Base-by-base conservation (phyloP, 73 alveolate species). In the Paramecium sexaurelia region DNA sequence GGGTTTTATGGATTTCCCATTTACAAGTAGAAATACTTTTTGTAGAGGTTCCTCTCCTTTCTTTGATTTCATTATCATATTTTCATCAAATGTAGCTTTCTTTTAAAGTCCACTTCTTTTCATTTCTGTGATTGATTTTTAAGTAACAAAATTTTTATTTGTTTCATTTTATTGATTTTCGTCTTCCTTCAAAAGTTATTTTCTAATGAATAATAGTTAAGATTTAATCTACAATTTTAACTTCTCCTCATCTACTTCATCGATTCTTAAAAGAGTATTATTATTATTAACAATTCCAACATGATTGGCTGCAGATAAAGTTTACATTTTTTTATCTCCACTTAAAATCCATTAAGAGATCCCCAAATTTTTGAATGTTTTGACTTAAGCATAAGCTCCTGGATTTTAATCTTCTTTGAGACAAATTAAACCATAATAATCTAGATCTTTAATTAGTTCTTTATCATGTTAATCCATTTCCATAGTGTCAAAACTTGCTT, bases 201-300 rank as follows among this genome's bases (percentile, higher is more conserved):
- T 78, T 22, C 90, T 78, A 10, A 78, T 78, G 19, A 78, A 78
- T 7, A 78, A 13, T 9, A 78, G 22, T 39, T 39, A 33, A 15
- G 90, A 78, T 78, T 78, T 78, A 39, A 78, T 78, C 41, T 78
- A 40, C 24, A 78, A 78, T 43, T 78, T 78, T 39, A 78, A 78
- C 41, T 33, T 78, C 19, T 78, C 90, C 51, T 78, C 90, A 40
- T 78, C 90, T 26, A 37, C 68, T 39, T 78, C 90, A 43, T 78
- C 90, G 13, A 78, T 22, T 6, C 90, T 78, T 19, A 78, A 19
- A 7, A 78, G 43, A 20, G 73, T 41, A 45, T 78, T 78, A 32
- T 78, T 39, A 13, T 43, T 78, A 78, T 78, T 78, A 11, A 78
- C 68, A 40, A 78, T 78, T 17, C 90, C 90, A 78, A 37, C 68